Percentiles rank a stretch among this genome's conserved stretches.
Conservation (phyloP, 2,329 filamentous ascomycete genomes). For the Geosmithia morbida region DNA sequence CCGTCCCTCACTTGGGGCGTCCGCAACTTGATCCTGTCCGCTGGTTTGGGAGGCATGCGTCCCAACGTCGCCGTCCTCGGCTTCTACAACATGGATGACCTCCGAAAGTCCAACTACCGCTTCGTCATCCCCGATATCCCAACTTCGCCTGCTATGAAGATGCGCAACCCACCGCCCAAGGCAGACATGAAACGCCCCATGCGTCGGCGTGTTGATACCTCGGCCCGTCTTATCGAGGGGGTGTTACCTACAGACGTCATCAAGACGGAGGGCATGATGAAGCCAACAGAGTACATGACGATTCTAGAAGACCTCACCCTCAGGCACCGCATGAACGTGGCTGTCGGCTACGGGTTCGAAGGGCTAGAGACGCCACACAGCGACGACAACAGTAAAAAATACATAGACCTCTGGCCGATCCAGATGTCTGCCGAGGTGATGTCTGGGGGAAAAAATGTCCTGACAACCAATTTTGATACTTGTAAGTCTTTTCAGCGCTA, state of each 20-base stretch:
- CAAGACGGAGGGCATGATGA: slow-evolving; percentile 53
- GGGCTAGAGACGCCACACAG: slow-evolving; percentile 55
- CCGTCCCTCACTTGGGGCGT: slow-evolving; percentile 75
- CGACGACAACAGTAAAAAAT: slow-evolving; percentile 52
- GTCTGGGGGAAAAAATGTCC: slow-evolving; percentile 48
- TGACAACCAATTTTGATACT: slow-evolving; percentile 85
- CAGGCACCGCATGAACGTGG: slow-evolving; percentile 68
- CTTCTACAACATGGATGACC: slow-evolving; percentile 68
- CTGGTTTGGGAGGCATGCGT: slow-evolving; percentile 75
- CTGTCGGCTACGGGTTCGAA: slow-evolving; percentile 70
- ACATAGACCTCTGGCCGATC: slow-evolving; percentile 82
- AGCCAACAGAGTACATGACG: slow-evolving; percentile 61
- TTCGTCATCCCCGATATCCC: slow-evolving; percentile 39
- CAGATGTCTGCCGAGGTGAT: slow-evolving; percentile 82
- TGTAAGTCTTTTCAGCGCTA: slow-evolving; percentile 35
- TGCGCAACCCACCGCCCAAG: slow-evolving; percentile 15
- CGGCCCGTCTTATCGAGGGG: slow-evolving; percentile 39
- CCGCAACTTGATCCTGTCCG: slow-evolving; percentile 66
- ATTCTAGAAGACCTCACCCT: slow-evolving; percentile 72
- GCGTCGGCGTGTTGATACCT: slow-evolving; percentile 36
- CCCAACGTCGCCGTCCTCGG: slow-evolving; percentile 76
- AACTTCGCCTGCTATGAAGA: slow-evolving; percentile 17
- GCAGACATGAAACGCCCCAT: slow-evolving; percentile 14
- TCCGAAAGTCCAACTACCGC: slow-evolving; percentile 43
- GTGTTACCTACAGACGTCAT: slow-evolving; percentile 56